Evolutionary conservation across 495 filamentous ascomycete species (phyloP).

Genomic region (Aspergillus diversus): DNA sequence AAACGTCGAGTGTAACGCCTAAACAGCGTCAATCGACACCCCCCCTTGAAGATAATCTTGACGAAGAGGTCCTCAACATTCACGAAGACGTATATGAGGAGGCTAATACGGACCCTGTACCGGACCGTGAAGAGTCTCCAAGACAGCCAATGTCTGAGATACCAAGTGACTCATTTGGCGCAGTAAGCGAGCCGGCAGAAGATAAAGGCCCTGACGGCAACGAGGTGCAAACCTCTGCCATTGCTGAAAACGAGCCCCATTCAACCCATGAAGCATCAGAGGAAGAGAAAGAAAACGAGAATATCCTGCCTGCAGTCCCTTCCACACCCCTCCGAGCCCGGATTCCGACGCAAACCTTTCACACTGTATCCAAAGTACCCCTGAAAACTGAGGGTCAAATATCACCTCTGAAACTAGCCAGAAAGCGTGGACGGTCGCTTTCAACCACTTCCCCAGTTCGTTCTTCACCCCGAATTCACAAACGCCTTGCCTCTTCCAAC

Average conservation of each 20-base stretch:
- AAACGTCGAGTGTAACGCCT: constrained; percentile 1
- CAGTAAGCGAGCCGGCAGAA: neutral
- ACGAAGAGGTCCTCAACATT: constrained; percentile 2
- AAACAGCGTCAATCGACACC: neutral
- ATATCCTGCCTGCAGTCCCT: constrained; percentile 31
- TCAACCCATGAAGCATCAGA: constrained; percentile 13
- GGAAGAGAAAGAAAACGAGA: constrained; percentile 41
- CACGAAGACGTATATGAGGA: constrained; percentile 23
- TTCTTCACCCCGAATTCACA: constrained; percentile 38
- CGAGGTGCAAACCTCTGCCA: constrained; percentile 1
- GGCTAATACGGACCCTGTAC: neutral
- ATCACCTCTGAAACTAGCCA: constrained; percentile 58
- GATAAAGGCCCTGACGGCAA: constrained; percentile 4
- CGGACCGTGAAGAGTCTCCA: constrained; percentile 4
- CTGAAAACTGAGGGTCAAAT: constrained; percentile 69
- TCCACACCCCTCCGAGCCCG: constrained; percentile 38
- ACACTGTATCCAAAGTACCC: constrained; percentile 78
- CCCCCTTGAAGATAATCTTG: neutral
- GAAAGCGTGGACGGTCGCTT: constrained; percentile 57
- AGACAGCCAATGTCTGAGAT: constrained; percentile 25
- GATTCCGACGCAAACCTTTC: constrained; percentile 51
- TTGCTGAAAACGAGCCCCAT: constrained; percentile 7
- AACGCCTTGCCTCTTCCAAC: constrained; percentile 27
- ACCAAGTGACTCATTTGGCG: constrained; percentile 5
- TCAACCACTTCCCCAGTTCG: constrained; percentile 43